A percentile compares a stretch with the other conserved stretches of the same genome.
phyloP scores from a whole-genome alignment of 257 asterid species.

The Solanum peruvianum region DNA sequence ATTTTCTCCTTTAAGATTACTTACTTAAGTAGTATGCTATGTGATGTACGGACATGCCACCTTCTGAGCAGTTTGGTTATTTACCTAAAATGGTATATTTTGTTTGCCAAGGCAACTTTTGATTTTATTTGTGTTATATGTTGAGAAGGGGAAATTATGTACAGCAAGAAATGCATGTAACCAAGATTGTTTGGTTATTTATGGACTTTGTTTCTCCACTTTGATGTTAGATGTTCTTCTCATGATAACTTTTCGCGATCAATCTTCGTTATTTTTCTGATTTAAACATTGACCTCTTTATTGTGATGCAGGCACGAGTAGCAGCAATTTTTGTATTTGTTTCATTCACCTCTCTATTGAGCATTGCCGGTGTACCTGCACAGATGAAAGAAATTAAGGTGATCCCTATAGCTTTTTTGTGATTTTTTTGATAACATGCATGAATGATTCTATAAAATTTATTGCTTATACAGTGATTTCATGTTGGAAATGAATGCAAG shows the following conservation, averaged over 20 bases:
- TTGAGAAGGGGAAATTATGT: not conserved
- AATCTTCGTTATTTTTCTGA: not conserved
- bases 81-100: not conserved
- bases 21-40: not conserved
- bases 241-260: not conserved
- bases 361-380: constrained; percentile 89
- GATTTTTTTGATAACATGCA: not conserved
- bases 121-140: not conserved
- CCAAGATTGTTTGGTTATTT: not conserved
- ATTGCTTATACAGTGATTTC: not conserved
- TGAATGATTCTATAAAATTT: not conserved
- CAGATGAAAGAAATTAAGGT: constrained; percentile 90
- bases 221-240: not conserved
- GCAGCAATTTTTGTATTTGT: constrained; percentile 78
- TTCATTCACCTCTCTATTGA: constrained; percentile 73
- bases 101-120: not conserved
- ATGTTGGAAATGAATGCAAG: not conserved
- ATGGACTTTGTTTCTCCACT: not conserved
- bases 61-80: not conserved
- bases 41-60: not conserved
- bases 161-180: not conserved
- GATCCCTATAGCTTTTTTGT: not conserved
- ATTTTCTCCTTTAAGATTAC: not conserved
- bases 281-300: not conserved
- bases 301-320: constrained; percentile 62